Evolutionary conservation across 2,329 filamentous ascomycete species (phyloP).

Genomic region (Shiraia sp.): DNA sequence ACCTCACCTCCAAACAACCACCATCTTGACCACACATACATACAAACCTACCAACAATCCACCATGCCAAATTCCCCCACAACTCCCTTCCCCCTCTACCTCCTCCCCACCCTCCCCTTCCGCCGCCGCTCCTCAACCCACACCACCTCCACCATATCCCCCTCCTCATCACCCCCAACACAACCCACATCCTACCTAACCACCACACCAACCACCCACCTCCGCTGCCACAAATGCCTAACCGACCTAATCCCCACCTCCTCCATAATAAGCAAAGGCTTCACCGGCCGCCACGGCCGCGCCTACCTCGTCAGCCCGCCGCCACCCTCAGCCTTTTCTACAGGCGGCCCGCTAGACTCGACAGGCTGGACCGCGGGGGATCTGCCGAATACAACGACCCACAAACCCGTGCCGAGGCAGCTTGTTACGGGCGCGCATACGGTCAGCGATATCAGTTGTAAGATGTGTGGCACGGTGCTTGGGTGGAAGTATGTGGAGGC

Average conservation of each 20-base stretch:
- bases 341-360: slow-evolving; percentile 4
- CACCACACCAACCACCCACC: slow-evolving; percentile 53
- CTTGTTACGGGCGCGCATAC: slow-evolving; percentile 67
- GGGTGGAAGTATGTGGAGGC: slow-evolving; percentile 69
- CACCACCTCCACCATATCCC: slow-evolving; percentile 29
- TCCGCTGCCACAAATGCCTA: slow-evolving; percentile 63
- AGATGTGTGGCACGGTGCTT: slow-evolving; percentile 58
- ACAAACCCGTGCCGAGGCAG: slow-evolving; percentile 60
- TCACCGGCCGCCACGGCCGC: slow-evolving; percentile 66
- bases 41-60: slow-evolving; percentile 1
- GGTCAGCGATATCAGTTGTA: slow-evolving; percentile 63
- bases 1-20: no score
- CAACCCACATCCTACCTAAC: slow-evolving; percentile 27
- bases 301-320: slow-evolving; percentile 64
- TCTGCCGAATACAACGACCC: slow-evolving; percentile 63
- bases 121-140: slow-evolving; percentile 48
- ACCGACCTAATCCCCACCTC: slow-evolving; percentile 61
- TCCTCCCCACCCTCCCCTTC: slow-evolving; percentile 42
- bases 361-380: slow-evolving; percentile 26
- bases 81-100: slow-evolving; percentile 49
- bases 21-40: slow-evolving; percentile 5
- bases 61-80: slow-evolving; percentile 22
- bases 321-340: slow-evolving; percentile 29
- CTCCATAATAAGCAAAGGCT: slow-evolving; percentile 67
- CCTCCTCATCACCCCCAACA: slow-evolving; percentile 25